phyloP scores from a whole-genome alignment of 83 land plant genomes.

The Thuja plicata region DNA sequence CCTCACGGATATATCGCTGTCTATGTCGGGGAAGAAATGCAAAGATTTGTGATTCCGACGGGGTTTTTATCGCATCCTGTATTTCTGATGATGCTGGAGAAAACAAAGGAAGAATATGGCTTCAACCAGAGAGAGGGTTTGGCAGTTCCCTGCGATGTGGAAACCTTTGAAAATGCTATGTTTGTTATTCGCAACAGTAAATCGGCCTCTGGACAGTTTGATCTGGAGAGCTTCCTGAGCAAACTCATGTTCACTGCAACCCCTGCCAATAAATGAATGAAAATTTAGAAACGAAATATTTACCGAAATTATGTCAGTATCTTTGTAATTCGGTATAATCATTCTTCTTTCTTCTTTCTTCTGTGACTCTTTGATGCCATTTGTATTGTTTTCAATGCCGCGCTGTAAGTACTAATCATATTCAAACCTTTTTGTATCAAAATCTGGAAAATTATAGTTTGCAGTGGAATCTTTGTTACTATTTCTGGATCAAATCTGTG shows the following conservation, averaged over 20 bases:
- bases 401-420: too few relatives aligned
- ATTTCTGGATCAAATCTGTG: too few relatives aligned
- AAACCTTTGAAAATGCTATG: background rate
- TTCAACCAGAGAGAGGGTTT: slow-evolving; percentile 5
- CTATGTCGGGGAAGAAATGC: slow-evolving; percentile 9
- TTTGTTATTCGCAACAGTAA: background rate
- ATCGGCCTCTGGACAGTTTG: background rate
- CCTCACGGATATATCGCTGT: slow-evolving; percentile 6
- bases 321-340: too few relatives aligned
- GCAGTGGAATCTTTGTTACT: too few relatives aligned
- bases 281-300: background rate
- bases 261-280: background rate
- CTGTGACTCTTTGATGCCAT: too few relatives aligned
- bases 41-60: slow-evolving; percentile 12
- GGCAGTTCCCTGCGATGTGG: slow-evolving; percentile 1
- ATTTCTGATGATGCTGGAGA: slow-evolving; percentile 3
- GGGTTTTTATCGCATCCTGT: background rate
- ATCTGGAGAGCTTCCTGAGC: background rate
- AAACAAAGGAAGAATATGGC: slow-evolving; percentile 15
- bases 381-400: too few relatives aligned
- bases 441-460: too few relatives aligned
- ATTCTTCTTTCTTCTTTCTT: too few relatives aligned
- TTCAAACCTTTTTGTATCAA: too few relatives aligned
- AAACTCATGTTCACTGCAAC: background rate
- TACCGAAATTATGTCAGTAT: too few relatives aligned